Conservation (phyloP, 805 yeast species). For the Lachancea sp. region DNA sequence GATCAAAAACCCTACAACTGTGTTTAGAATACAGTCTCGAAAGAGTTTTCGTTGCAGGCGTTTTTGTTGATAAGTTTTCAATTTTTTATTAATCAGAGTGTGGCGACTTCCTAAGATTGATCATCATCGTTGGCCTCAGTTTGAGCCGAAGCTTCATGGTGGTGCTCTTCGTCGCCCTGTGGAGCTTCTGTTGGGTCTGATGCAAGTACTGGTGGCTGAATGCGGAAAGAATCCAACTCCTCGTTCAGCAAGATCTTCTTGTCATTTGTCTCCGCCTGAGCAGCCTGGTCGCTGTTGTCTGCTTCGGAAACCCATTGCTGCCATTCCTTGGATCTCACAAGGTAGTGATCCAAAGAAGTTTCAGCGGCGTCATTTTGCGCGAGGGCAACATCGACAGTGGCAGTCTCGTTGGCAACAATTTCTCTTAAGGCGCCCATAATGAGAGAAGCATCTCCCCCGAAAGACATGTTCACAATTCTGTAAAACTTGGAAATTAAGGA, state of each 20-base stretch:
- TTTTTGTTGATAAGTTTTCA: neutral
- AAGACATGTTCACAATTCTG: constrained; percentile 46
- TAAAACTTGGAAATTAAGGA: constrained; percentile 24
- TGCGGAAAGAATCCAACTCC: constrained; percentile 22
- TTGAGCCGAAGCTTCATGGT: neutral
- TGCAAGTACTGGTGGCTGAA: constrained; percentile 10
- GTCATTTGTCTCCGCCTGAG: constrained; percentile 5
- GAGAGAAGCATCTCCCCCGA: constrained; percentile 33
- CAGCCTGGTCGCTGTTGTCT: constrained; percentile 1
- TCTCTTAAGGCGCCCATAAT: constrained; percentile 31
- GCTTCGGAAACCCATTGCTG: constrained; percentile 15
- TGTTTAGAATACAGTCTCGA: constrained; percentile 1
- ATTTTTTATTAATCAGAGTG: neutral
- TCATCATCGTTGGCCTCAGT: neutral
- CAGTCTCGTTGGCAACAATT: constrained; percentile 25
- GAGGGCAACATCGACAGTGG: constrained; percentile 26
- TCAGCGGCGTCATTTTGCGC: constrained; percentile 7
- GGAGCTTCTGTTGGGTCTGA: neutral
- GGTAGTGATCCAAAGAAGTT: constrained; percentile 18
- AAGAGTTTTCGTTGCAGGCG: neutral
- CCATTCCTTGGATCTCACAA: constrained; percentile 29
- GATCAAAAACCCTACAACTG: constrained; percentile 3
- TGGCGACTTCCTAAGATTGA: neutral
- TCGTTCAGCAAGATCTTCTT: constrained; percentile 15
- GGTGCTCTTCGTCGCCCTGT: neutral